phyloP scores from a whole-genome alignment of 371 early-diverging fungal species.

The Globomyces sp. region DNA sequence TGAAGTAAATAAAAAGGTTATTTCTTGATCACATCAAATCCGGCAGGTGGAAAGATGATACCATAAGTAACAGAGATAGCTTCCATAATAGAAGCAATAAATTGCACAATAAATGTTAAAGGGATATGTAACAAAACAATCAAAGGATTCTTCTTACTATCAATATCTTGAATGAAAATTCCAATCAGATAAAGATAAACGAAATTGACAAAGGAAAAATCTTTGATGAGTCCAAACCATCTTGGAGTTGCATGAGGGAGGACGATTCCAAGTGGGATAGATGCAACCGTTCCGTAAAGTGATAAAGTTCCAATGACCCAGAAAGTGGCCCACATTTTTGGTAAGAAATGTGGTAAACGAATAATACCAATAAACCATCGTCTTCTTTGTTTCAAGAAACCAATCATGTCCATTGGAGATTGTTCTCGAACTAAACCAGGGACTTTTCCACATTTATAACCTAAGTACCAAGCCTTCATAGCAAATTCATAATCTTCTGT shows the following conservation, averaged over 20 bases:
- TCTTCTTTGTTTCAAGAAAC: conserved; percentile 53
- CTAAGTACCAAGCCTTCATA: conserved; percentile 45
- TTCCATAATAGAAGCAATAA: conserved; percentile 45
- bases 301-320: conserved; percentile 49
- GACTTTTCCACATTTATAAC: conserved; percentile 49
- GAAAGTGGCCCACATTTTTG: conserved; percentile 50
- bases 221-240: conserved; percentile 52
- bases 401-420: conserved; percentile 46
- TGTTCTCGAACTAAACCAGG: conserved; percentile 53
- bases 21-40: conserved; percentile 56
- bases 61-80: conserved; percentile 45
- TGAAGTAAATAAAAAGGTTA: conserved; percentile 13
- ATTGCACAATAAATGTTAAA: conserved; percentile 43
- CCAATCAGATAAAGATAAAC: conserved; percentile 49
- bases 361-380: conserved; percentile 57
- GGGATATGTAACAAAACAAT: conserved; percentile 40
- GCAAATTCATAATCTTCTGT: conserved; percentile 56
- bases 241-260: conserved; percentile 37
- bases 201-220: conserved; percentile 45
- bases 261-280: conserved; percentile 43
- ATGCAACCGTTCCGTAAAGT: conserved; percentile 40
- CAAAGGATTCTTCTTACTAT: conserved; percentile 41
- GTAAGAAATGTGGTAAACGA: conserved; percentile 45
- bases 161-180: conserved; percentile 50
- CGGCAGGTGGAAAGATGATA: conserved; percentile 46